phyloP scores from a whole-genome alignment of 306 rosid genomes.

The Vicia villosa region DNA sequence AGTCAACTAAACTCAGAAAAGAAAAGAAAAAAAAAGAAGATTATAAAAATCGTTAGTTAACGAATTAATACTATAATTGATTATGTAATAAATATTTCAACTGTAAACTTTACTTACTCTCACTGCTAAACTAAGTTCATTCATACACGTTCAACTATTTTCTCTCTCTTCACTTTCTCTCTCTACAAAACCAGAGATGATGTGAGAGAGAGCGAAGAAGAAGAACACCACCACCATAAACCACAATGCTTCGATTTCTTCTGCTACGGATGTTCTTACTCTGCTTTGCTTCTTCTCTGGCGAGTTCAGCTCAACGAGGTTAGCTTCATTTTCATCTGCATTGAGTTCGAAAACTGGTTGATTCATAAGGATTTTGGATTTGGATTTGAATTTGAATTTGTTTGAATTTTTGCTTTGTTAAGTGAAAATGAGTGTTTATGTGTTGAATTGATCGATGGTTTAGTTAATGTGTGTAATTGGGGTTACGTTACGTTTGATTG shows the following conservation, averaged over 20 bases:
- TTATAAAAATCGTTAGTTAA: not conserved
- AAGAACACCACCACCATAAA: not conserved
- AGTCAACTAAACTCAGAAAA: slow-evolving; percentile 42
- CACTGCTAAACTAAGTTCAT: not conserved
- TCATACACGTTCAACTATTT: slow-evolving; percentile 44
- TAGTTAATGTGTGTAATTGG: slow-evolving; percentile 20
- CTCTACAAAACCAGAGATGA: slow-evolving; percentile 24
- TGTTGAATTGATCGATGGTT: slow-evolving; percentile 13
- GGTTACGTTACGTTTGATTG: slow-evolving; percentile 16
- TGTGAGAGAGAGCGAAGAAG: slow-evolving; percentile 30
- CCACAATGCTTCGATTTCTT: slow-evolving; percentile 56
- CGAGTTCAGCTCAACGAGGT: slow-evolving; percentile 58
- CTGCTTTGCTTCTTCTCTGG: slow-evolving; percentile 38
- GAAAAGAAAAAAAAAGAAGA: not conserved
- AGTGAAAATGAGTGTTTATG: slow-evolving; percentile 10
- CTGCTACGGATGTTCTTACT: slow-evolving; percentile 53
- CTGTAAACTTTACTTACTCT: slow-evolving; percentile 14
- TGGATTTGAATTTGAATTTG: too few relatives aligned
- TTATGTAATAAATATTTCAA: slow-evolving; percentile 22
- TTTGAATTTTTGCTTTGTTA: slow-evolving; percentile 34
- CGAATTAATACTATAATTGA: not conserved
- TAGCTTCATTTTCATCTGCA: slow-evolving; percentile 34
- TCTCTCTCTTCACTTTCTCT: slow-evolving; percentile 37
- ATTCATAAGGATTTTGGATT: slow-evolving; percentile 20
- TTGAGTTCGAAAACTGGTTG: not conserved